Conservation (phyloP, 371 early-diverging fungal species). For the Mortierella sp. region DNA sequence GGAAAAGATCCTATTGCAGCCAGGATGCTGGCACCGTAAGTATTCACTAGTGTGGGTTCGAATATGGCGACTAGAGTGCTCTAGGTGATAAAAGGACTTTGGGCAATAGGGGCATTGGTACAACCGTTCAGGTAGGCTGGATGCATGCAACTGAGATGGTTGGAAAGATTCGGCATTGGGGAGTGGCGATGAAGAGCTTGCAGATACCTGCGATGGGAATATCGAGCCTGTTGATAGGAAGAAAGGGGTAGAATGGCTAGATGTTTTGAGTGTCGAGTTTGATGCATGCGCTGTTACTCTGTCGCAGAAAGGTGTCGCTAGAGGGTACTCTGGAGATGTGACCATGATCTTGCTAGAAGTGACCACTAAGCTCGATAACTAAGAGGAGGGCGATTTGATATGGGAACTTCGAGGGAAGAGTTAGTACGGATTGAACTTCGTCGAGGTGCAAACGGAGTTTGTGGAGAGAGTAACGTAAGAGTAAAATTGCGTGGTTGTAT, state of each 20-base stretch:
- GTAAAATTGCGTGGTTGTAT: too few relatives aligned
- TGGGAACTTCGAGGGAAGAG: conserved; percentile 1
- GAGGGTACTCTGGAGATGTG: not conserved
- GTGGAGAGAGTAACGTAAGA: too few relatives aligned
- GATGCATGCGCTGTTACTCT: not conserved
- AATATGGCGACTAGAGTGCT: conserved; percentile 80
- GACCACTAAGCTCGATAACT: not conserved
- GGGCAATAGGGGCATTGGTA: conserved; percentile 77
- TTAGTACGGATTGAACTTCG: too few relatives aligned
- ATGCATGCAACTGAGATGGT: not conserved
- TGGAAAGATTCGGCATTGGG: not conserved
- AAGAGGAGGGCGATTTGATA: too few relatives aligned
- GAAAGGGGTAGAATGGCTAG: conserved; percentile 1
- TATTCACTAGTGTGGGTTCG: conserved; percentile 90
- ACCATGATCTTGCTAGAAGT: conserved; percentile 6
- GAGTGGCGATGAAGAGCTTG: not conserved
- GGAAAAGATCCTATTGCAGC: conserved; percentile 82
- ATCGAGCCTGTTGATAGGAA: not conserved
- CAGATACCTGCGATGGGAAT: not conserved
- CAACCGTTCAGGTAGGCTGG: conserved; percentile 61
- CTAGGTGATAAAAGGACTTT: conserved; percentile 75
- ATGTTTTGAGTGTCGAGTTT: not conserved
- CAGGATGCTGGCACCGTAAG: conserved; percentile 73
- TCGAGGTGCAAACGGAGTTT: too few relatives aligned
- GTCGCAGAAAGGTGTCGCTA: too few relatives aligned